Base-by-base conservation (phyloP, 148 eudicot species). In the Diospyros kaki region DNA sequence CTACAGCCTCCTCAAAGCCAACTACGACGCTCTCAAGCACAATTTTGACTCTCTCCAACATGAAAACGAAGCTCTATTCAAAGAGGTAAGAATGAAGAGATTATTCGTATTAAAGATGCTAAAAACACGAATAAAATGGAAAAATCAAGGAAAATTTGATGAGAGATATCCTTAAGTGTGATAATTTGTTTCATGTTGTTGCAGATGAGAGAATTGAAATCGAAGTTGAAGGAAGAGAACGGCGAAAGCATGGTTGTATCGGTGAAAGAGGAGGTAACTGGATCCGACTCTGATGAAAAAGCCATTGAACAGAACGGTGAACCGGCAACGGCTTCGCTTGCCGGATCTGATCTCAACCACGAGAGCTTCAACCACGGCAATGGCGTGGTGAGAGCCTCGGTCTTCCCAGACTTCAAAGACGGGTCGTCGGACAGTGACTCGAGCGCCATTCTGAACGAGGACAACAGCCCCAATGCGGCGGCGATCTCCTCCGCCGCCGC, bases 381-480 rank as follows among this genome's bases (percentile, higher is more conserved):
- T 48, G 77, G 68, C 60, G 76, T 64, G 8, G 12, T 28, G 28
- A 28, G 52, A 8, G 52, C 52, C 4, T 48, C 52, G 1, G 15
- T 77, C 38, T 80, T 78, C 44, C 64, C 73, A 8, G 89, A 88
- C 50, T 79, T 84, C 65, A 89, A 86, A 83, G 93, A 89, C 13
- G 96, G 96, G 6, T 88, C 87, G 1, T 90, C 97, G 0, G 96
- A 90, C 4, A 94, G 98, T 52, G 91, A 93, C 58, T 87, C 98
- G 1, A 94, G 98, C 55, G 98, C 97, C 2, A 89, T 94, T 61
- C 80, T 94, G 41, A 92, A 92, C 82, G 95, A 92, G 39, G 97
- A 88, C 15, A 79, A 78, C 80, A 48, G 59, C 75, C 96, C 93
- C 53, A 87, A 82, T 4, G 70, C 45, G 7, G 80, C 51, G 42